Base-by-base conservation (phyloP, 345 rosid species). In the Erodium maritimum region DNA sequence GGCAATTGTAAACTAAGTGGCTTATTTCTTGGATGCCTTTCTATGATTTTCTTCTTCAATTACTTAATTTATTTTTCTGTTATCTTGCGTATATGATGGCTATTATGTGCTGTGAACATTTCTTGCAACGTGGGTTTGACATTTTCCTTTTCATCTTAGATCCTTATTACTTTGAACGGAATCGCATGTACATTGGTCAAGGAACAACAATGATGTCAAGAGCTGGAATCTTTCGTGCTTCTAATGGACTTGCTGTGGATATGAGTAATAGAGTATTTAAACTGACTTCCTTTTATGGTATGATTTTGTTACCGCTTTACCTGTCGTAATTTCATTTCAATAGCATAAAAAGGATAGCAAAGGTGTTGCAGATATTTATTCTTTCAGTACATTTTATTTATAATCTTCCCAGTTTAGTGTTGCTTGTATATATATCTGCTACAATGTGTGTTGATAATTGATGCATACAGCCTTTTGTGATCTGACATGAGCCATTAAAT, bases 161-260 rank as follows among this genome's bases (percentile, higher is more conserved):
- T 85, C 94, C 94, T 50, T 78, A 69, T 76, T 75, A 85, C 62
- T 63, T 57, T 64, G 88, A 89, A 71, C 82, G 95, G 71, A 70
- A 75, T 64, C 90, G 91, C 67, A 74, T 93, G 56, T 93, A 87
- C 74, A 83, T 93, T 68, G 97, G 97, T 64, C 91, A 82, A 86
- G 99, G 99, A 69, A 83, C 66, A 61, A 29, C 91, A 61, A 80
- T 75, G 84, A 75, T 93, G 81, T 89, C 99, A 56, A 87, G 97
- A 67, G 87, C 97, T 70, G 91, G 99, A 66, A 79, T 87, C 72
- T 93, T 93, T 65, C 97, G 97, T 57, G 90, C 73, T 69, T 34
- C 77, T 34, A 64, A 75, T 66, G 99, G 99, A 75, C 67, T 89
- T 71, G 95, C 95, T 53, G 90, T 93, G 65, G 88, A 87, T 65